These are phyloP conservation scores for Hymenoscyphus fraxineus DNA, from an alignment of 2,329 filamentous ascomycete species.

Conservation along the genomic window DNA sequence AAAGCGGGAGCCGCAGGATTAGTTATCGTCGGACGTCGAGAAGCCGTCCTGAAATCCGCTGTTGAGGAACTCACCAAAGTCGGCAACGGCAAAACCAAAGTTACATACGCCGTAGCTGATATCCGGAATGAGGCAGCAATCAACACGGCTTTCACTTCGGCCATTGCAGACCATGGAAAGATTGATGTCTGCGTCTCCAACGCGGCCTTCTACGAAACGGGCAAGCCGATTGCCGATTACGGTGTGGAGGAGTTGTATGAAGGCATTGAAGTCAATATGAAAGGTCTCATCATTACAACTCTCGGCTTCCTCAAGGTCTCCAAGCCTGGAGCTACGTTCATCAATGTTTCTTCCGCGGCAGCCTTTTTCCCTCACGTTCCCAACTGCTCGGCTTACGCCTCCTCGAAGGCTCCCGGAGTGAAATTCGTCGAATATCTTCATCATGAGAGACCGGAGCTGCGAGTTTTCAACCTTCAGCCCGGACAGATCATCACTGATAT, in stretches of 20 bases:
- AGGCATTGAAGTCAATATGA: slow-evolving; percentile 33
- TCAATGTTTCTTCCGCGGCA: slow-evolving; percentile 37
- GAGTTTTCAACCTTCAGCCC: slow-evolving; percentile 36
- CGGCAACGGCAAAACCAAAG: slow-evolving; percentile 35
- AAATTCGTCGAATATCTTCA: slow-evolving; percentile 34
- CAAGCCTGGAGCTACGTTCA: slow-evolving; percentile 32
- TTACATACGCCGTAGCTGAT: slow-evolving; percentile 35
- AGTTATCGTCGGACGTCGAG: slow-evolving; percentile 42
- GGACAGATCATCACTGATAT: slow-evolving; percentile 25
- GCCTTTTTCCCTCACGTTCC: slow-evolving; percentile 20
- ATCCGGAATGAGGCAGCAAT: slow-evolving; percentile 34
- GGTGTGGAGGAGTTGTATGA: background rate
- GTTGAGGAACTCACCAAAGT: slow-evolving; percentile 36
- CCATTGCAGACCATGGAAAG: slow-evolving; percentile 29
- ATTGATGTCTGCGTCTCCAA: slow-evolving; percentile 41
- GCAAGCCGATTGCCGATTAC: slow-evolving; percentile 29
- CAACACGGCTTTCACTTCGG: slow-evolving; percentile 34
- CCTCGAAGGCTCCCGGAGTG: slow-evolving; percentile 33
- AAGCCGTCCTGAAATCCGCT: slow-evolving; percentile 37
- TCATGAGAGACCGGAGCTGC: slow-evolving; percentile 30
- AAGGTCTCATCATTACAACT: slow-evolving; percentile 34
- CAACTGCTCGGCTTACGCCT: background rate
- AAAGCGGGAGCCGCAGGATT: slow-evolving; percentile 43
- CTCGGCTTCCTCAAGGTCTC: slow-evolving; percentile 37
- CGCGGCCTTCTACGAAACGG: slow-evolving; percentile 36